Conservation (phyloP, 306 rosid species). For the Adenanthera pavonina region DNA sequence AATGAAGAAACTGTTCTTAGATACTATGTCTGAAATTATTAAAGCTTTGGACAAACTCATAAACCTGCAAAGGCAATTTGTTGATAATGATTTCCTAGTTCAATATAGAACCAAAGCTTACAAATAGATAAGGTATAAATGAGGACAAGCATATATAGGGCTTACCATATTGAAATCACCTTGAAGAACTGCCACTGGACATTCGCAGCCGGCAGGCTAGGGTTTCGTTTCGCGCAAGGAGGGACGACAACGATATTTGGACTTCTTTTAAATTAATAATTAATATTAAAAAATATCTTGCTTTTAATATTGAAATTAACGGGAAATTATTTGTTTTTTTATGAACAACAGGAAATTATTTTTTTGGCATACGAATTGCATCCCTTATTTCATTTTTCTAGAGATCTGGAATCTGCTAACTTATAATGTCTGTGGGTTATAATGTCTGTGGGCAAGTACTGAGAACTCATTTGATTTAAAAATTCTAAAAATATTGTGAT, state of each 20-base stretch:
- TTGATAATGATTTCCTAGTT: constrained; percentile 22
- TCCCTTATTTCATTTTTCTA: too few relatives aligned
- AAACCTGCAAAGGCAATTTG: neutral
- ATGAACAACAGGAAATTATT: too few relatives aligned
- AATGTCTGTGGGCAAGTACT: too few relatives aligned
- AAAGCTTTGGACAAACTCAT: neutral
- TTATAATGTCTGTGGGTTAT: too few relatives aligned
- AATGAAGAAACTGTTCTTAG: neutral
- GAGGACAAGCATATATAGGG: neutral
- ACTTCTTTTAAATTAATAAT: neutral
- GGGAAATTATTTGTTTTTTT: too few relatives aligned
- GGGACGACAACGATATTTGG: neutral
- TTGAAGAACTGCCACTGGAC: neutral
- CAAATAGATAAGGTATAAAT: neutral
- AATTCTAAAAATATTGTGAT: too few relatives aligned
- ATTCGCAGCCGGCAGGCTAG: neutral
- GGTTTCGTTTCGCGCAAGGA: constrained; percentile 21
- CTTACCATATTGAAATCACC: constrained; percentile 35
- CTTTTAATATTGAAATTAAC: too few relatives aligned
- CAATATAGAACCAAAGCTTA: neutral
- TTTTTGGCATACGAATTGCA: too few relatives aligned
- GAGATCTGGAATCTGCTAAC: too few relatives aligned
- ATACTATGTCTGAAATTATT: neutral
- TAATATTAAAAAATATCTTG: too few relatives aligned
- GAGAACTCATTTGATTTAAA: too few relatives aligned